Percentiles rank a stretch among this genome's conserved stretches.
Conservation (phyloP, 176 grass and related monocot species). For the Saccharum officinarum region DNA sequence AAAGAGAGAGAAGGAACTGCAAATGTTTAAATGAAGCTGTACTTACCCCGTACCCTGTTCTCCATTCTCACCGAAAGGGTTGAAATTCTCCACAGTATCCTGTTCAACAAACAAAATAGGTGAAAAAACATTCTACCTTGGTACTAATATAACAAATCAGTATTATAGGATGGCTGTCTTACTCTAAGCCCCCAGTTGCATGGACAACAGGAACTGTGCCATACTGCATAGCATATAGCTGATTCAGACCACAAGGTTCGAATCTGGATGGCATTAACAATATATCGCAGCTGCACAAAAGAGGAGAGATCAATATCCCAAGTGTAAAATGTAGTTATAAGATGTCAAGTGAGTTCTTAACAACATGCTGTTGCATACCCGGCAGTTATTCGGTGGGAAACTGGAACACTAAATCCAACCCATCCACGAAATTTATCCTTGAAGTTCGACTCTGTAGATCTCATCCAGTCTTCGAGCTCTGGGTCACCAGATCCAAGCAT, state of each 20-base stretch:
- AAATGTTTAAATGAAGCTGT: constrained; percentile 12
- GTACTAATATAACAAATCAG: not conserved
- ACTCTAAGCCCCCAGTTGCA: constrained; percentile 94
- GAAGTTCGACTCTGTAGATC: constrained; percentile 62
- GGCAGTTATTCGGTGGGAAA: constrained; percentile 95
- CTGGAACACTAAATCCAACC: constrained; percentile 96
- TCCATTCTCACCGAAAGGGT: constrained; percentile 75
- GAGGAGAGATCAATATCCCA: constrained; percentile 13
- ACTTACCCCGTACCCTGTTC: constrained; percentile 85
- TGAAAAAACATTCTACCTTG: constrained; percentile 15
- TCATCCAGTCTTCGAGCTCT: constrained; percentile 87
- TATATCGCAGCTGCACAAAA: constrained; percentile 83
- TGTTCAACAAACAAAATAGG: constrained; percentile 43
- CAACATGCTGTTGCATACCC: constrained; percentile 47
- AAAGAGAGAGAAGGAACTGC: not conserved
- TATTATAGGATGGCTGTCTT: constrained; percentile 36
- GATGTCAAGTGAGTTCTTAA: constrained; percentile 11
- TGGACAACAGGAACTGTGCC: constrained; percentile 94
- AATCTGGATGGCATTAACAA: constrained; percentile 97
- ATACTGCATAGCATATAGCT: constrained; percentile 96
- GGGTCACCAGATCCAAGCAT: constrained; percentile 97
- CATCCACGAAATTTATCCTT: constrained; percentile 91
- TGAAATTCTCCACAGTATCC: constrained; percentile 92
- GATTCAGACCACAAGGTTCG: constrained; percentile 96
- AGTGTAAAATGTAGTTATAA: constrained; percentile 5